A percentile compares a stretch with the other conserved stretches of the same genome.
These are phyloP conservation scores for Chenopodium quinoa DNA, from an alignment of 148 eudicot genomes.

Conservation along the genomic window DNA sequence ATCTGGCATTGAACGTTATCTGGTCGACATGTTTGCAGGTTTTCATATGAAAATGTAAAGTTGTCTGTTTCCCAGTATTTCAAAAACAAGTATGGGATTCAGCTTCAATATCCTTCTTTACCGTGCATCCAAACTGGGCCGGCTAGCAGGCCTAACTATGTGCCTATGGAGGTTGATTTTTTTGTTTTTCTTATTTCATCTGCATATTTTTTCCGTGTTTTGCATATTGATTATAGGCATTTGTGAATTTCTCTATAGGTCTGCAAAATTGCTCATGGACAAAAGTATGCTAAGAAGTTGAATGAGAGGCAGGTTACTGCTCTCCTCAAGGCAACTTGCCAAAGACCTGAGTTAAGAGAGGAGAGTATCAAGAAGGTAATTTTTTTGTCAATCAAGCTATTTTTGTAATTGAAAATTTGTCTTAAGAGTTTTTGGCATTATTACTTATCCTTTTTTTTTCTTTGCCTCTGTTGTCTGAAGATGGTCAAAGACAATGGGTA, in stretches of 20 bases:
- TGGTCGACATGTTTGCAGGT: conserved; percentile 35
- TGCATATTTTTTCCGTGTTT: not conserved
- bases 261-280: conserved; percentile 55
- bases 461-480: conserved; percentile 31
- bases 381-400: not conserved
- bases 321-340: conserved; percentile 71
- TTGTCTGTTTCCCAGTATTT: conserved; percentile 60
- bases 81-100: conserved; percentile 38
- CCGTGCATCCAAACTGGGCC: conserved; percentile 72
- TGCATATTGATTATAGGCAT: not conserved
- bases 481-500: conserved; percentile 49
- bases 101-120: conserved; percentile 35
- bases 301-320: conserved; percentile 67
- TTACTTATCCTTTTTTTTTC: not conserved
- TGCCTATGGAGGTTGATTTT: conserved; percentile 80
- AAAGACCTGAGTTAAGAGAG: conserved; percentile 64
- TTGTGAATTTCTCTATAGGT: conserved; percentile 30
- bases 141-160: conserved; percentile 42
- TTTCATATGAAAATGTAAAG: conserved; percentile 27
- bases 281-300: conserved; percentile 57
- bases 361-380: conserved; percentile 40
- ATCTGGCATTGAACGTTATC: not conserved
- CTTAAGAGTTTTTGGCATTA: not conserved
- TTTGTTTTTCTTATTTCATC: not conserved
- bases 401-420: not conserved